phyloP scores from a whole-genome alignment of 2,329 filamentous ascomycete genomes.

The Penicillium decumbens region DNA sequence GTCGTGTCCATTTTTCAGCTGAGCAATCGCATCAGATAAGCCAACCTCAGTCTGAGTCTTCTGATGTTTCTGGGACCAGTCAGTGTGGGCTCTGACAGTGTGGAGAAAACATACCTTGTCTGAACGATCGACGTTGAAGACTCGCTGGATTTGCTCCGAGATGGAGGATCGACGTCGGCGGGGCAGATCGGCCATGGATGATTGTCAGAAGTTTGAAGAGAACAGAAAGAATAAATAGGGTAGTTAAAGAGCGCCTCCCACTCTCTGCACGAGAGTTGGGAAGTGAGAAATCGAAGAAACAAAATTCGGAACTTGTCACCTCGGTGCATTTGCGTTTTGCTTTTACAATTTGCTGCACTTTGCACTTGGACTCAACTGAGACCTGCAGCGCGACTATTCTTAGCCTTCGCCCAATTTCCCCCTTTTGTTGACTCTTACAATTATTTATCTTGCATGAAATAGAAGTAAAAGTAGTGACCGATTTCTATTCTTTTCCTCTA shows the following conservation, averaged over 20 bases:
- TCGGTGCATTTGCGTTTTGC: background rate
- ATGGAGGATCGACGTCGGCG: constrained; percentile 23
- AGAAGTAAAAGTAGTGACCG: background rate
- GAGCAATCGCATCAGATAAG: background rate
- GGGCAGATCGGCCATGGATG: constrained; percentile 15
- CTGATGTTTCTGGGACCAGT: constrained; percentile 10
- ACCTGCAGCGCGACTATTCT: constrained; percentile 18
- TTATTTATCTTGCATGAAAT: background rate
- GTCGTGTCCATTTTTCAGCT: background rate
- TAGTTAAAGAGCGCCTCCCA: background rate
- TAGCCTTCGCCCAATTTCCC: constrained; percentile 1
- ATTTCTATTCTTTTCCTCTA: background rate
- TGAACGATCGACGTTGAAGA: constrained; percentile 15
- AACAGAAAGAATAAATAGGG: background rate
- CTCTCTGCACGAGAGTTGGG: no score
- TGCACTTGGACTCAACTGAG: constrained; percentile 9
- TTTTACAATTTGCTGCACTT: background rate
- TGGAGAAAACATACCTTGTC: constrained; percentile 11
- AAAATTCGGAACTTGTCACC: constrained; percentile 14
- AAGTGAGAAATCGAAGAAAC: constrained; percentile 1
- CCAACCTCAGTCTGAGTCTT: background rate
- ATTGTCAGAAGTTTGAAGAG: background rate
- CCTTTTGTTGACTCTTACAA: constrained; percentile 1
- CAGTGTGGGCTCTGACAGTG: background rate
- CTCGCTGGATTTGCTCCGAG: constrained; percentile 20